A percentile compares a stretch with the other conserved stretches of the same genome.
phyloP scores from a whole-genome alignment of 805 yeast species.

The Hanseniaspora meyeri region DNA sequence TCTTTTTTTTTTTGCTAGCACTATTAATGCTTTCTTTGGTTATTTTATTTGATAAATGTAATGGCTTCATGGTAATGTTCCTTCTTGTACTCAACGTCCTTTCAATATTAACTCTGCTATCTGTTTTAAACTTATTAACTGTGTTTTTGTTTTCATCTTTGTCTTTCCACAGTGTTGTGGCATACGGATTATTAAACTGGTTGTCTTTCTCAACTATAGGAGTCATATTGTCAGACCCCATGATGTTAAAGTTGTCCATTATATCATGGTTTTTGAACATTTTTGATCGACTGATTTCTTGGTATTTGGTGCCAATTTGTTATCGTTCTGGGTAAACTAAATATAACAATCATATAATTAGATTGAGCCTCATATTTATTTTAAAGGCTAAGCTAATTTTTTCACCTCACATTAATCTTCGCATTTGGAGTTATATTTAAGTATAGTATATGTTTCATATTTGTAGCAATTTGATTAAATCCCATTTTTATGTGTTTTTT shows the following conservation, averaged over 20 bases:
- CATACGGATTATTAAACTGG: constrained; percentile 29
- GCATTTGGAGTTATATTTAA: background rate
- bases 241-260: constrained; percentile 20
- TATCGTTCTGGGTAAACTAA: too few species aligned
- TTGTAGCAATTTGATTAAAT: background rate
- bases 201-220: constrained; percentile 19
- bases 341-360: too few species aligned
- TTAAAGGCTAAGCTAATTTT: background rate
- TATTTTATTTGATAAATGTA: background rate
- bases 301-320: background rate
- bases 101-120: constrained; percentile 19
- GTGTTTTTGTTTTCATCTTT: constrained; percentile 30
- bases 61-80: constrained; percentile 2
- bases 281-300: background rate
- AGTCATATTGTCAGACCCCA: constrained; percentile 21
- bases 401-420: background rate
- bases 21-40: background rate
- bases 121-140: constrained; percentile 17
- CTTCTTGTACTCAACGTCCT: constrained; percentile 16
- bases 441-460: background rate
- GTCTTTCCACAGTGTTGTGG: constrained; percentile 33
- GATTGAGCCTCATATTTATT: background rate
- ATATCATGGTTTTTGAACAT: constrained; percentile 25
- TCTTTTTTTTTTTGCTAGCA: background rate
- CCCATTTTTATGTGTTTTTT: background rate